Conservation (phyloP, 2,329 filamentous ascomycete genomes). For the Sarocladiaceae sp. region DNA sequence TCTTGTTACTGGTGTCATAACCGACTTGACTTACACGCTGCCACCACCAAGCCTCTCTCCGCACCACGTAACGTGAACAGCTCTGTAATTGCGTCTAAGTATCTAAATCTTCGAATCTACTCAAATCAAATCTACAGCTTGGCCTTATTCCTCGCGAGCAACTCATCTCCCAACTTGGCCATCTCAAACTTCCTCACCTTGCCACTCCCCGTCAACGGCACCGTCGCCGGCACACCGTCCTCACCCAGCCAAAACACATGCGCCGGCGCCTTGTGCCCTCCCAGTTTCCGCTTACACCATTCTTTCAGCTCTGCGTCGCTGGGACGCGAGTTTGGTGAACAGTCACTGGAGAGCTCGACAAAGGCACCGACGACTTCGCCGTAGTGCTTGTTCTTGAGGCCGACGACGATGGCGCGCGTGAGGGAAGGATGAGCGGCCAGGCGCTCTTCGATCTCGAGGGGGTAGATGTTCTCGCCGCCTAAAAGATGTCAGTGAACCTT, state of each 20-base stretch:
- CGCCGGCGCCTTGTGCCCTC: constrained; percentile 62
- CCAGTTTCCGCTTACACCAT: constrained; percentile 57
- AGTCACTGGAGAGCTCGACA: constrained; percentile 33
- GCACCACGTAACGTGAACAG: too few relatives aligned
- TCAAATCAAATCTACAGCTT: constrained; percentile 37
- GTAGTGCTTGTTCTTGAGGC: constrained; percentile 62
- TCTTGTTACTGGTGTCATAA: too few relatives aligned
- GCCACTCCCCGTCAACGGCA: constrained; percentile 65
- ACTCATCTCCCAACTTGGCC: constrained; percentile 47
- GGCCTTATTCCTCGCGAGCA: constrained; percentile 42
- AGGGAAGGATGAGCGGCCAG: constrained; percentile 59
- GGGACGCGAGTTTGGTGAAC: constrained; percentile 35
- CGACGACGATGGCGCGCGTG: constrained; percentile 61
- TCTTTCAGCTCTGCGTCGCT: constrained; percentile 49
- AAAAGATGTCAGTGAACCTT: neutral
- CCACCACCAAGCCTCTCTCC: too few relatives aligned
- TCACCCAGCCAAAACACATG: constrained; percentile 73
- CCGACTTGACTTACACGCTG: too few relatives aligned
- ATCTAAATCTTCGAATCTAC: too few relatives aligned
- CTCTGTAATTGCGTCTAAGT: too few relatives aligned
- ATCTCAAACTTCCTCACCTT: constrained; percentile 65
- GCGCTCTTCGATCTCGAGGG: constrained; percentile 68
- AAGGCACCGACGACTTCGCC: constrained; percentile 69
- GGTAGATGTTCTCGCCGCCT: constrained; percentile 69
- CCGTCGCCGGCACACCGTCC: constrained; percentile 44